Evolutionary conservation across 164 flowering plant species (phyloP).

Genomic region (Houttuynia cordata): DNA sequence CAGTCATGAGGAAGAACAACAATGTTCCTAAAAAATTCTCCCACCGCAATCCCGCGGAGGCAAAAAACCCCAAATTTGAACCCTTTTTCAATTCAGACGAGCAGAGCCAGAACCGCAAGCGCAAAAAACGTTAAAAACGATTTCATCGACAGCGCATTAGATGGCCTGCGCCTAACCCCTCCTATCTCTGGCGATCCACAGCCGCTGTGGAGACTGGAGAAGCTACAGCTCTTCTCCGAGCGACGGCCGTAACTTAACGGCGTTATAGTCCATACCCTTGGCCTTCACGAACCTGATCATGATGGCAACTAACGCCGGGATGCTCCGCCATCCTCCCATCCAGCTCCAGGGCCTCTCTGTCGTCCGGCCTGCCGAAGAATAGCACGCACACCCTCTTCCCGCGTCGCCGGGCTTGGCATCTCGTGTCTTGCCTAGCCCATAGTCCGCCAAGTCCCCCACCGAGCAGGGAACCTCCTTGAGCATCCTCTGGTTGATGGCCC

Average conservation of each 20-base stretch:
- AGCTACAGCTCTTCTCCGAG: slow-evolving; percentile 26
- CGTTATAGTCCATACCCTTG: slow-evolving; percentile 1
- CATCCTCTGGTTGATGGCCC: slow-evolving; percentile 48
- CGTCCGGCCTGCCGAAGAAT: slow-evolving; percentile 78
- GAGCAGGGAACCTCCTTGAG: slow-evolving; percentile 47
- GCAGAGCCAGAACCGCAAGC: neutral
- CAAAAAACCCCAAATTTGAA: slow-evolving; percentile 2
- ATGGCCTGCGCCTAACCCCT: neutral
- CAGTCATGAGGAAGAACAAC: slow-evolving; percentile 2
- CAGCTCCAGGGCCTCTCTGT: slow-evolving; percentile 49
- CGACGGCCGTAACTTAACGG: slow-evolving; percentile 17
- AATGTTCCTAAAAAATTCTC: slow-evolving; percentile 1
- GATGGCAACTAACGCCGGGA: slow-evolving; percentile 34
- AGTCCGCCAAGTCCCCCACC: slow-evolving; percentile 58
- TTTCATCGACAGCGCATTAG: slow-evolving; percentile 2
- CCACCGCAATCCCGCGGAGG: neutral
- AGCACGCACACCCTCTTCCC: slow-evolving; percentile 26
- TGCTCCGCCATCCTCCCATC: slow-evolving; percentile 63
- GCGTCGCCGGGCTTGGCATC: slow-evolving; percentile 9
- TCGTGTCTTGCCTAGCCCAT: slow-evolving; percentile 28
- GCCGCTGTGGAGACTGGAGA: slow-evolving; percentile 35
- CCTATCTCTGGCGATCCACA: slow-evolving; percentile 21
- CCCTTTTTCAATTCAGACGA: slow-evolving; percentile 2
- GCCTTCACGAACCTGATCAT: slow-evolving; percentile 29
- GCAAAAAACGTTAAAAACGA: neutral